These are phyloP conservation scores for Lablab purpureus DNA, from an alignment of 306 rosid genomes.

Conservation along the genomic window DNA sequence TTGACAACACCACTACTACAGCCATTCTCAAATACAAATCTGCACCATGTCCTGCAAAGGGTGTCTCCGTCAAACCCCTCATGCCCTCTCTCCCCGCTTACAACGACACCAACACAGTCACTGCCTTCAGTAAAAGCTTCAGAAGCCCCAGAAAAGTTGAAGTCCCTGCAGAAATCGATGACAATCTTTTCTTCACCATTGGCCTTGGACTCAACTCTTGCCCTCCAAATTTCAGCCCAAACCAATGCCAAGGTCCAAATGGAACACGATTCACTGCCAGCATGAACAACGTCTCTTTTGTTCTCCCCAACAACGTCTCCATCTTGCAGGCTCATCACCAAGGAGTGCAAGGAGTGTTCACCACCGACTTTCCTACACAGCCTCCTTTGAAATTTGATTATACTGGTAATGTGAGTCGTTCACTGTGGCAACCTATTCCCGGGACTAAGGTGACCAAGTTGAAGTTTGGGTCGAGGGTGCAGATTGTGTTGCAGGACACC, in stretches of 20 bases:
- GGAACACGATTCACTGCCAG: constrained; percentile 90
- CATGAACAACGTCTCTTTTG: constrained; percentile 88
- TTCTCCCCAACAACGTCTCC: constrained; percentile 67
- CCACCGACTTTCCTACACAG: constrained; percentile 76
- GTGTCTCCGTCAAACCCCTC: constrained; percentile 52
- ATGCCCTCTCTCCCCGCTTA: constrained; percentile 77
- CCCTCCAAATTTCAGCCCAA: constrained; percentile 55
- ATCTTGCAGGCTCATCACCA: constrained; percentile 78
- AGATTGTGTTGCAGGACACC: constrained; percentile 86
- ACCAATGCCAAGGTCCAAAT: constrained; percentile 84
- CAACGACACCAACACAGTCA: constrained; percentile 87
- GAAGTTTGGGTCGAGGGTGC: constrained; percentile 78
- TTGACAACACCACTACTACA: constrained; percentile 91
- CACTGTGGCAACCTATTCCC: constrained; percentile 72
- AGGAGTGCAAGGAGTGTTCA: constrained; percentile 70
- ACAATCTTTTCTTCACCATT: constrained; percentile 74
- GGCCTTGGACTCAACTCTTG: constrained; percentile 85
- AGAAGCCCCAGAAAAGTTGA: constrained; percentile 63
- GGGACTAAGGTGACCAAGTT: constrained; percentile 75
- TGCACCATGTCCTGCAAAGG: constrained; percentile 65
- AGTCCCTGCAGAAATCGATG: constrained; percentile 76
- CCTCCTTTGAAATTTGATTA: constrained; percentile 79
- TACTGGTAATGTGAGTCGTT: constrained; percentile 86
- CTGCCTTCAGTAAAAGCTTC: constrained; percentile 67
- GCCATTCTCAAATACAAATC: constrained; percentile 82